phyloP scores from a whole-genome alignment of 768 basidiomycete genomes.

The Boletus barrowsii region DNA sequence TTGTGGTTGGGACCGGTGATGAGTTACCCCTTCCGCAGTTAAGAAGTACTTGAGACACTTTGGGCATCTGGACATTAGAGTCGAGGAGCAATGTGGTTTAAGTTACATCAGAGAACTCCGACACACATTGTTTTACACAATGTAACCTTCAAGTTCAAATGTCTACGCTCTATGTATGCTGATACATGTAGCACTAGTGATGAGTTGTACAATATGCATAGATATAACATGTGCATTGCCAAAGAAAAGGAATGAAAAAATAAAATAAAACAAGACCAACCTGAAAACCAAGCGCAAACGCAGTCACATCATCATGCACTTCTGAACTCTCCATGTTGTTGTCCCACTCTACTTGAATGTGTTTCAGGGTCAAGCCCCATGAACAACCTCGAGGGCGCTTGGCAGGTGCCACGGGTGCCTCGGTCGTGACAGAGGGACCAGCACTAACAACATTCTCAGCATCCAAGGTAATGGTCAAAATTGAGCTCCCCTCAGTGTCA shows the following conservation, averaged over 20 bases:
- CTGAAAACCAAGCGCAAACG: too few relatives aligned
- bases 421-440: background rate
- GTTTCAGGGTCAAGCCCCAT: constrained; percentile 18
- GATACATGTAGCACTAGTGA: constrained; percentile 10
- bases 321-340: background rate
- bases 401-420: background rate
- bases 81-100: too few relatives aligned
- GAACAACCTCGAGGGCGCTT: constrained; percentile 21
- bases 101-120: too few relatives aligned
- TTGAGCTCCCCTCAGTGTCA: constrained; percentile 34
- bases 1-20: too few relatives aligned
- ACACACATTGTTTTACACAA: too few relatives aligned
- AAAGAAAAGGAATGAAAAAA: background rate
- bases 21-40: too few relatives aligned
- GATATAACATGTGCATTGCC: constrained; percentile 2
- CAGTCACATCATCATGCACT: too few relatives aligned
- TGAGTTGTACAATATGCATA: constrained; percentile 14
- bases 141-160: background rate
- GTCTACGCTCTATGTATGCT: constrained; percentile 14
- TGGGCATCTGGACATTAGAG: too few relatives aligned
- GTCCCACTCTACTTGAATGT: constrained; percentile 6
- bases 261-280: too few relatives aligned
- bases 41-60: too few relatives aligned
- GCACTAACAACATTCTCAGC: background rate
- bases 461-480: constrained; percentile 24